Evolutionary conservation across 164 flowering plant species (phyloP).

Genomic region (Vitis rupestris): DNA sequence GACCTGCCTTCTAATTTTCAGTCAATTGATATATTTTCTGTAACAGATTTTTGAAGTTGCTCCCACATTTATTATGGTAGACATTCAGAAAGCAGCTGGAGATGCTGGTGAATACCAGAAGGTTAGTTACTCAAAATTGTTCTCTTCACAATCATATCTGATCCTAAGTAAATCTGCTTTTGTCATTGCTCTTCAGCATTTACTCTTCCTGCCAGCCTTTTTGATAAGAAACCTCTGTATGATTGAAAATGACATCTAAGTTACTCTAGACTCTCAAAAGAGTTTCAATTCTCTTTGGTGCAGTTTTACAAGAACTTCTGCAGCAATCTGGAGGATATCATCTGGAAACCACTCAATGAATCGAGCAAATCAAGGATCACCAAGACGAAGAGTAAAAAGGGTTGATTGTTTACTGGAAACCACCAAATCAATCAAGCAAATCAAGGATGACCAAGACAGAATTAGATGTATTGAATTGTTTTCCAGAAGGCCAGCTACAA

Average conservation of each 20-base stretch:
- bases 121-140: conserved; percentile 43
- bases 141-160: not conserved
- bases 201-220: too few species aligned
- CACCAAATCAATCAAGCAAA: too few species aligned
- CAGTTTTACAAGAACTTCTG: conserved; percentile 91
- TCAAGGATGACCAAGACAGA: too few species aligned
- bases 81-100: conserved; percentile 81
- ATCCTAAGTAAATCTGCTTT: not conserved
- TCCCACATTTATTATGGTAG: conserved; percentile 87
- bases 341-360: conserved; percentile 79
- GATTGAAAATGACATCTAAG: not conserved
- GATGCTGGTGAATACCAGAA: conserved; percentile 74
- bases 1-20: not conserved
- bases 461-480: too few species aligned
- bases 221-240: too few species aligned
- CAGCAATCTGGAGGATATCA: conserved; percentile 84
- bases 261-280: not conserved
- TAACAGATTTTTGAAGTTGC: conserved; percentile 84
- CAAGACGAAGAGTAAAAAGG: conserved; percentile 47
- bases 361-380: conserved; percentile 44
- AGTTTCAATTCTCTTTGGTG: conserved; percentile 7
- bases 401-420: conserved; percentile 29
- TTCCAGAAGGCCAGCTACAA: too few species aligned
- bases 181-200: too few species aligned
- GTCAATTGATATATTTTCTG: not conserved